Percentiles rank a stretch among this genome's conserved stretches.
These are phyloP conservation scores for Fomitopsis serialis DNA, from an alignment of 768 basidiomycete genomes.

Conservation along the genomic window DNA sequence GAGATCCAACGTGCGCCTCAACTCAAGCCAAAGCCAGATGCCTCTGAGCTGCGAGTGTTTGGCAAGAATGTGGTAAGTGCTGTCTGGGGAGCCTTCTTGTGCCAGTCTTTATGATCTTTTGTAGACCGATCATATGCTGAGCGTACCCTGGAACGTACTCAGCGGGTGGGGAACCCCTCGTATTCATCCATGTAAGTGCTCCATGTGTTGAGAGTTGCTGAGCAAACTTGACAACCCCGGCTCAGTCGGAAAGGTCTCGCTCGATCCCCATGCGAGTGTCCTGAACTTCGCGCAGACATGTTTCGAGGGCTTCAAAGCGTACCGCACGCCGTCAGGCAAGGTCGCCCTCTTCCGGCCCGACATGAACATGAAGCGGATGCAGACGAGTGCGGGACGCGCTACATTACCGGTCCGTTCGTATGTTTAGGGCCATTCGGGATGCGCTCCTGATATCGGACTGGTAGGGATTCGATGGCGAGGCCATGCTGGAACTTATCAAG, in stretches of 20 bases:
- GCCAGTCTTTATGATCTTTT: neutral
- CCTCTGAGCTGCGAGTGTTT: neutral
- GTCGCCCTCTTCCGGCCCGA: constrained; percentile 89
- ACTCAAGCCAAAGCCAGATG: neutral
- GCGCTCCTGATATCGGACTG: neutral
- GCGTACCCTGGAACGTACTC: constrained; percentile 58
- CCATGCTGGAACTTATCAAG: constrained; percentile 76
- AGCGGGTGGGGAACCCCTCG: constrained; percentile 82
- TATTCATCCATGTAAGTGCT: constrained; percentile 73
- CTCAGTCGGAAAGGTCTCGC: constrained; percentile 58
- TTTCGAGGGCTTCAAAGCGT: constrained; percentile 98
- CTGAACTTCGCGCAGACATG: constrained; percentile 89
- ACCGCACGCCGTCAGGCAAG: constrained; percentile 64
- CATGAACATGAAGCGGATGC: constrained; percentile 98
- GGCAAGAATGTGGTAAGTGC: neutral
- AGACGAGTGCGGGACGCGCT: constrained; percentile 70
- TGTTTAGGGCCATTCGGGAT: neutral
- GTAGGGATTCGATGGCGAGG: constrained; percentile 76
- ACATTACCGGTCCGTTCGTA: constrained; percentile 61
- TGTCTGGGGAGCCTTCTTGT: neutral
- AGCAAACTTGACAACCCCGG: neutral
- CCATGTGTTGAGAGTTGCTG: neutral
- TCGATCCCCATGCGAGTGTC: constrained; percentile 79
- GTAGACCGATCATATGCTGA: constrained; percentile 86
- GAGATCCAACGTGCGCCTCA: neutral